Evolutionary conservation across 305 asterid genomes (phyloP).

Genomic region (Fraxinus sp.): DNA sequence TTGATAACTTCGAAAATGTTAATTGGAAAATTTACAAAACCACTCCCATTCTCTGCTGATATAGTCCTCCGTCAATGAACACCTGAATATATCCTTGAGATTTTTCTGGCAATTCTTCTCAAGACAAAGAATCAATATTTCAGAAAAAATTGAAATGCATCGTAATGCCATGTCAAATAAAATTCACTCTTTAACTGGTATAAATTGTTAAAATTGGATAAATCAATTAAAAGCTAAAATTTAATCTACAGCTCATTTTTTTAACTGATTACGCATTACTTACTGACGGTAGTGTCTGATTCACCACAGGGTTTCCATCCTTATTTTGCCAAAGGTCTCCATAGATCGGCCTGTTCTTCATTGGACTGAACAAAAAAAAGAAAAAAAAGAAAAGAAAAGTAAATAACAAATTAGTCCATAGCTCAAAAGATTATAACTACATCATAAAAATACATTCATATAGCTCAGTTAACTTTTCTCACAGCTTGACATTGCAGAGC

Average conservation of each 20-base stretch:
- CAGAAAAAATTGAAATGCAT: background rate
- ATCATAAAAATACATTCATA: background rate
- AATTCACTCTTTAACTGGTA: background rate
- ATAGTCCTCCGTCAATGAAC: slow-evolving; percentile 87
- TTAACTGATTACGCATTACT: slow-evolving; percentile 16
- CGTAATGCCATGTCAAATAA: background rate
- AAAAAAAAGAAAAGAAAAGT: background rate
- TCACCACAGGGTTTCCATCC: too few species aligned
- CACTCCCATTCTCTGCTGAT: slow-evolving; percentile 93
- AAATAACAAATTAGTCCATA: background rate
- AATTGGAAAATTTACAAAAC: slow-evolving; percentile 8
- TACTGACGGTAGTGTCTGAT: slow-evolving; percentile 30
- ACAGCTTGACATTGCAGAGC: slow-evolving; percentile 61
- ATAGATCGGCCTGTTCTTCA: background rate
- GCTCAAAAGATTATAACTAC: background rate
- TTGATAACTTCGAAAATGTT: background rate
- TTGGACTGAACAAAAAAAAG: slow-evolving; percentile 30
- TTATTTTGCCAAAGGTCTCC: too few species aligned
- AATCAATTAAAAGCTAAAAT: too few species aligned
- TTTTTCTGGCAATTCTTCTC: slow-evolving; percentile 47
- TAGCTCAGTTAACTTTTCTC: slow-evolving; percentile 39
- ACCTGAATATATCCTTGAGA: slow-evolving; percentile 72
- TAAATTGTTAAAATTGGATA: too few species aligned
- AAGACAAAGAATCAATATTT: background rate
- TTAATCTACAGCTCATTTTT: background rate